A percentile compares a stretch with the other conserved stretches of the same genome.
Evolutionary conservation across 2,329 filamentous ascomycete species (phyloP).

Genomic region (Aureobasidium melanogenum): DNA sequence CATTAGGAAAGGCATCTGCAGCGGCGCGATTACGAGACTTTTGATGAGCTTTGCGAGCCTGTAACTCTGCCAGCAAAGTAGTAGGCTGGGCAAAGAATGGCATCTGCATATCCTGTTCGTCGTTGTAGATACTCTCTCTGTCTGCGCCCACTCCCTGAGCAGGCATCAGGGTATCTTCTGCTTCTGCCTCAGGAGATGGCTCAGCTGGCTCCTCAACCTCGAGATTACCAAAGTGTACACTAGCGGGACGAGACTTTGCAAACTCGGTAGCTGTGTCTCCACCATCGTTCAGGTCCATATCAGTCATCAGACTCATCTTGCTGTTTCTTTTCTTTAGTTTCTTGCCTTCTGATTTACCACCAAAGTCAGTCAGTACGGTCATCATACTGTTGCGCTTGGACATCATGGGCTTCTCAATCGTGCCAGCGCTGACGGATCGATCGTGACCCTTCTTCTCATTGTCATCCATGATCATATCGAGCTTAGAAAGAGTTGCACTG

Average conservation of each 20-base stretch:
- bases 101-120: constrained; percentile 34
- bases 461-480: neutral
- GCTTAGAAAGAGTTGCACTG: constrained; percentile 12
- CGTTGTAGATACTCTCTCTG: constrained; percentile 31
- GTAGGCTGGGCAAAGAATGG: constrained; percentile 66
- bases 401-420: constrained; percentile 14
- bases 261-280: constrained; percentile 2
- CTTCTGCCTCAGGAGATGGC: neutral
- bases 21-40: constrained; percentile 67
- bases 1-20: constrained; percentile 52
- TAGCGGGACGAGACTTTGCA: neutral
- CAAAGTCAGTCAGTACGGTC: constrained; percentile 24
- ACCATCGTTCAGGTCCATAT: constrained; percentile 17
- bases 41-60: constrained; percentile 82
- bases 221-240: neutral
- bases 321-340: constrained; percentile 27
- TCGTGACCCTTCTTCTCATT: constrained; percentile 8
- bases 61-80: constrained; percentile 84
- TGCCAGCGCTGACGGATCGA: constrained; percentile 11
- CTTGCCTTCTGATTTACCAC: constrained; percentile 20
- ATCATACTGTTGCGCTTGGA: constrained; percentile 24
- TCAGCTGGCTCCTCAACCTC: neutral
- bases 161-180: neutral
- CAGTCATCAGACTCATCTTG: constrained; percentile 22
- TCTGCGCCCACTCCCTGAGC: constrained; percentile 27